Percentiles rank a stretch among this genome's conserved stretches.
phyloP scores from a whole-genome alignment of 1,139 yeast genomes.

The Diutina pseudorugosa region DNA sequence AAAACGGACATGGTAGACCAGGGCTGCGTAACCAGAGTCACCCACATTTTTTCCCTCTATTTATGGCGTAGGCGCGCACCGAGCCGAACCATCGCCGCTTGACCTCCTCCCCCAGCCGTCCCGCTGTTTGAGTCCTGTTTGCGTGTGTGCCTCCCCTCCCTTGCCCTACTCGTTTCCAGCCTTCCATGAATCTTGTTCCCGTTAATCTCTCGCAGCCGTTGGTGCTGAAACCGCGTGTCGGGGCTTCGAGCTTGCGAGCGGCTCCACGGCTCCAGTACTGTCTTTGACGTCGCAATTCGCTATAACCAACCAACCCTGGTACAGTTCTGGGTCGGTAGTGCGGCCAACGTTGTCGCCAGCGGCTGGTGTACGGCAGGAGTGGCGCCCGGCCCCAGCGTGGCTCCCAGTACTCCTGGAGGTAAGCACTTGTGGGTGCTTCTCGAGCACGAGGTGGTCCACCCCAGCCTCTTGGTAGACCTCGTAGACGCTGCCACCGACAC shows the following conservation, averaged over 20 bases:
- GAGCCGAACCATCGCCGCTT: too few species aligned
- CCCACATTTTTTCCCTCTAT: too few species aligned
- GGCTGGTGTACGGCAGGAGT: neutral
- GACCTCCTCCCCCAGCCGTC: neutral
- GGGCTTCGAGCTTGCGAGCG: constrained; percentile 5
- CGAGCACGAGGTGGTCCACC: neutral
- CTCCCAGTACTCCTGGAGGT: neutral
- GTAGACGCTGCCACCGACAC: neutral
- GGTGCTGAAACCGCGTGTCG: neutral
- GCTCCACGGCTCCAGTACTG: constrained; percentile 11
- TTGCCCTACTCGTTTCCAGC: neutral
- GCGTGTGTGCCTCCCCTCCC: neutral
- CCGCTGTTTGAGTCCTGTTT: neutral
- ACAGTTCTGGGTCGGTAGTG: neutral
- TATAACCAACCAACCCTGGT: neutral
- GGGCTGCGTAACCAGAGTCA: too few species aligned
- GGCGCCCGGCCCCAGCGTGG: neutral
- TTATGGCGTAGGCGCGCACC: too few species aligned
- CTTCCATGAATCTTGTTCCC: constrained; percentile 5
- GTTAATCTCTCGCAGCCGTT: neutral
- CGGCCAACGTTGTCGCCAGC: neutral
- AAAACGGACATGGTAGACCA: too few species aligned
- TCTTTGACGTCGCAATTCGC: constrained; percentile 14
- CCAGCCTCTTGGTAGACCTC: neutral
- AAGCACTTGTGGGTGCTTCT: neutral